These are phyloP conservation scores for Salix exigua DNA, from an alignment of 345 rosid species.

Conservation along the genomic window DNA sequence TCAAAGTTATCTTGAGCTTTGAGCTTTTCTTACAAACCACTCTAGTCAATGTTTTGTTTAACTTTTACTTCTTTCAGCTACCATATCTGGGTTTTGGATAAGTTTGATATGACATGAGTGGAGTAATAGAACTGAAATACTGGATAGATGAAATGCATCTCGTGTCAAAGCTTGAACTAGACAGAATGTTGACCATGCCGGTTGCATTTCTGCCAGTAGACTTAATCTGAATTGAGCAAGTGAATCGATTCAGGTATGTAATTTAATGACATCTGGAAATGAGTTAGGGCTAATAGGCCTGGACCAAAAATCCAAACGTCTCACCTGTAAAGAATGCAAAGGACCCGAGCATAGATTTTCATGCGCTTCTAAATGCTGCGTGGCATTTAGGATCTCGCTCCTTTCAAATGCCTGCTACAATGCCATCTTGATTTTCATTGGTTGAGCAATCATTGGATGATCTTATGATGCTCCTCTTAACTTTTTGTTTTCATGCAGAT, in stretches of 20 bases:
- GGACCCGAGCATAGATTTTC: background rate
- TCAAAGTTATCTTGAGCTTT: too few species aligned
- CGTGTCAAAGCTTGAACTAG: too few species aligned
- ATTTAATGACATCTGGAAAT: background rate
- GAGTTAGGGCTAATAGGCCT: background rate
- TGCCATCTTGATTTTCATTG: background rate
- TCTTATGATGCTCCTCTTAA: background rate
- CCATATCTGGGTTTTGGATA: too few species aligned
- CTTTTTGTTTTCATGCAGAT: conserved; percentile 45
- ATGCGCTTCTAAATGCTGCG: background rate
- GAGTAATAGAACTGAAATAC: too few species aligned
- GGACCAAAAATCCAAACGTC: background rate
- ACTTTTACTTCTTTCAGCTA: too few species aligned
- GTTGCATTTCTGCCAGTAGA: background rate
- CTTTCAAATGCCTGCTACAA: background rate
- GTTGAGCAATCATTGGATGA: background rate
- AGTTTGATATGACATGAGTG: too few species aligned
- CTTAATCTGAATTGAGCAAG: background rate
- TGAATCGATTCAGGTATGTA: background rate
- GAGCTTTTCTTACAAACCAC: too few species aligned
- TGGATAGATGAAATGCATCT: too few species aligned
- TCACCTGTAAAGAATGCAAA: background rate
- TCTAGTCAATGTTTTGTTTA: too few species aligned
- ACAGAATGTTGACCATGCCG: too few species aligned
- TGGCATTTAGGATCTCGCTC: background rate